These are phyloP conservation scores for Pseudogymnoascus sp. DNA, from an alignment of 2,329 filamentous ascomycete species.

Conservation along the genomic window DNA sequence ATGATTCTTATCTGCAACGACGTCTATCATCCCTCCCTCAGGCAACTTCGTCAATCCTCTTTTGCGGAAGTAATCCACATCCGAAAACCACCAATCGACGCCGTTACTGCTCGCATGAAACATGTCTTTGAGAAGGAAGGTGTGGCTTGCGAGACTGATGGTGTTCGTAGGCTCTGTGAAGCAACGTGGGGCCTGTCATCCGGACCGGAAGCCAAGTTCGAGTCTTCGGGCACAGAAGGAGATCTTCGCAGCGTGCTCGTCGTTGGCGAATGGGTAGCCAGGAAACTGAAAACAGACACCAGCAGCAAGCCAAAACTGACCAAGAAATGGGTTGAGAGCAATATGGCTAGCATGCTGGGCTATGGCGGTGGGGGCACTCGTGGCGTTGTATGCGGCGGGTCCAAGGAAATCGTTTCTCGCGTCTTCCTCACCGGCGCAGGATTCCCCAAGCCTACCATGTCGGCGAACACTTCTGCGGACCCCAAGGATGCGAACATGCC, in stretches of 20 bases:
- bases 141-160: conserved; percentile 80
- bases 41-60: conserved; percentile 74
- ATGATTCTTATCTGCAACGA: conserved; percentile 96
- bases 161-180: conserved; percentile 75
- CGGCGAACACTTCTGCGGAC: conserved; percentile 10
- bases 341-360: conserved; percentile 58
- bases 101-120: conserved; percentile 74
- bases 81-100: conserved; percentile 78
- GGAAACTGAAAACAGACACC: conserved; percentile 47
- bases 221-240: conserved; percentile 60
- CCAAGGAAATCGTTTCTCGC: conserved; percentile 67
- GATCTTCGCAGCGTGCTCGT: conserved; percentile 80
- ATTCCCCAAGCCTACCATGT: conserved; percentile 39
- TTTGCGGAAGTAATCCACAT: conserved; percentile 88
- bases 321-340: conserved; percentile 66
- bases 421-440: conserved; percentile 73
- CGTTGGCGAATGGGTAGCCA: conserved; percentile 77
- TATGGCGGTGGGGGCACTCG: conserved; percentile 64
- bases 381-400: conserved; percentile 61
- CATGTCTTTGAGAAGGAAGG: conserved; percentile 81
- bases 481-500: conserved; percentile 30
- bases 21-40: conserved; percentile 82
- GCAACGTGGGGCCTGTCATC: conserved; percentile 71
- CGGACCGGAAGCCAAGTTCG: conserved; percentile 59
- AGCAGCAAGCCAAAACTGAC: conserved; percentile 43